phyloP scores from a whole-genome alignment of 2,329 filamentous ascomycete species.

The Scytalidium sp. region DNA sequence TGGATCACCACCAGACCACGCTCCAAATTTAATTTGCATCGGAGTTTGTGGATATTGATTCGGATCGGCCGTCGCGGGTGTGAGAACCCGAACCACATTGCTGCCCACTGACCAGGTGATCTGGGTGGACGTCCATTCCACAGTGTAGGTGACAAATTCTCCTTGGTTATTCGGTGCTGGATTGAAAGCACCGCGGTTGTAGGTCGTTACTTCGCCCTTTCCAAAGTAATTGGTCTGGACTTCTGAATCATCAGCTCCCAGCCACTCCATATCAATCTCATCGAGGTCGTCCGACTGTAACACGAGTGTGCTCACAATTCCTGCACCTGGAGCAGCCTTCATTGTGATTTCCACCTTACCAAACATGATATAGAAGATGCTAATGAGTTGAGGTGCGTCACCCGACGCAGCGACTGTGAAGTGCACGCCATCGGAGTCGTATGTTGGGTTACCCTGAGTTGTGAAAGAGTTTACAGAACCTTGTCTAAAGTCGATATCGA shows the following conservation, averaged over 20 bases:
- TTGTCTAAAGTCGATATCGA: constrained; percentile 78
- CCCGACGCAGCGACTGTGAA: constrained; percentile 78
- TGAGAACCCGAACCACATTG: constrained; percentile 72
- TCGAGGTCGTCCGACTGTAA: constrained; percentile 89
- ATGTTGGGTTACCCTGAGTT: constrained; percentile 66
- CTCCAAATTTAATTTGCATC: constrained; percentile 89
- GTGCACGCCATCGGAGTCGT: constrained; percentile 71
- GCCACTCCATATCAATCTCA: constrained; percentile 97
- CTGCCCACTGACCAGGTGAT: constrained; percentile 87
- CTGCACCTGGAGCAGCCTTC: constrained; percentile 81
- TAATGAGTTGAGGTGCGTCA: constrained; percentile 81
- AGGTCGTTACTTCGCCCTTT: constrained; percentile 81
- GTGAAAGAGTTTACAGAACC: constrained; percentile 78
- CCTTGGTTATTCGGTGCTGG: constrained; percentile 65
- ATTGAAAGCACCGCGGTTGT: constrained; percentile 85
- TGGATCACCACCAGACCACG: constrained; percentile 87
- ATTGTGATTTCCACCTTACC: constrained; percentile 83
- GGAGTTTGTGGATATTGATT: constrained; percentile 91
- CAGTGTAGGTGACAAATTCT: constrained; percentile 78
- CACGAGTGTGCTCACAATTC: constrained; percentile 91
- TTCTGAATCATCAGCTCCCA: constrained; percentile 71
- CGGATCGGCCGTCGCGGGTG: constrained; percentile 62
- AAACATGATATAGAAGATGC: constrained; percentile 99
- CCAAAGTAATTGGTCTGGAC: constrained; percentile 98
- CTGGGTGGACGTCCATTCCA: constrained; percentile 86